Evolutionary conservation across 1,284 basidiomycete genomes (phyloP), one percentile per base, ranked within the genome.

Genomic region (Pholiota adiposa): DNA sequence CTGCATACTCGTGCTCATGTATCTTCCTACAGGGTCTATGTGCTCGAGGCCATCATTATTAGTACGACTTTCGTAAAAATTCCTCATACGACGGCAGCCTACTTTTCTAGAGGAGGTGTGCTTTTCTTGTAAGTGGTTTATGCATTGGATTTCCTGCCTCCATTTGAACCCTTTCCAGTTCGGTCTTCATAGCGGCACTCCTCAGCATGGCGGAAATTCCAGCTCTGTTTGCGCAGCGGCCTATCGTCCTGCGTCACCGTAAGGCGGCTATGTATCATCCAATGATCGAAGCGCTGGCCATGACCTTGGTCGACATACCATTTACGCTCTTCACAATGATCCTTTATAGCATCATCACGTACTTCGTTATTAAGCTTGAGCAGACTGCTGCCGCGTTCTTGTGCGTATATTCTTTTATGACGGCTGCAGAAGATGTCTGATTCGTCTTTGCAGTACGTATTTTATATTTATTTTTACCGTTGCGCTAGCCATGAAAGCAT

Each of bases 101-200:
- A 86, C 72, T 96, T 90, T 79, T 88, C 89, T 14, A 85, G 93
- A 19, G 93, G 93, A 2, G 94, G 93, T 76, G 77, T 88, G 21
- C 72, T 90, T 7, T 90, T 88, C 77, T 90, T 89, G 86, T 88
- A 19, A 51, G 60, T 36, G 82, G 72, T 14, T 58, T 3, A n/a
- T n/a, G n/a, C n/a, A n/a, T 48, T 6, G 34, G 7, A 11, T 4
- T 36, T n/a, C 3, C 54, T 50, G 33, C 34, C 41, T 40, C 18
- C 3, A 9, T 3, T 73, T 53, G 21, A 9, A 3, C 2, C 51
- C 0, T 34, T 54, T 11, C 54, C 40, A 85, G 83, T 59, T 72
- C 85, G 0, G 72, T 87, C 8, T 77, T 88, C 8, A 84, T 72
- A 21, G 69, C 71, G 33, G 73, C 75, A 4, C 67, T 78, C 16